These are phyloP conservation scores for Takakia lepidozioides DNA, from an alignment of 225 moss, liverwort and hornwort genomes.

Conservation along the genomic window DNA sequence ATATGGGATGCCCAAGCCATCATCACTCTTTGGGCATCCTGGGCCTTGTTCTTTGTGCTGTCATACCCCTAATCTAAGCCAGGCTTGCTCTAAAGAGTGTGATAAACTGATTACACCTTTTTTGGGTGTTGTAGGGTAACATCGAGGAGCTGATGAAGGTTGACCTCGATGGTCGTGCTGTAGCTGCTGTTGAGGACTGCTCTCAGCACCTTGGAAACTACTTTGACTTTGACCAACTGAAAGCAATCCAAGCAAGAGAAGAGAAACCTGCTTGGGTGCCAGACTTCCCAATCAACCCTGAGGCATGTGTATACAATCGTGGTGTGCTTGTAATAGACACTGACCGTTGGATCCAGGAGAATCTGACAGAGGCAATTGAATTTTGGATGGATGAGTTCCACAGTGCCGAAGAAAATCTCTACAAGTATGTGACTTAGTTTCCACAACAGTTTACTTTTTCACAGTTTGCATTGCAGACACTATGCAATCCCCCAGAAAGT, in stretches of 20 bases:
- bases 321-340: constrained; percentile 75
- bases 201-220: constrained; percentile 67
- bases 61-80: too few species aligned
- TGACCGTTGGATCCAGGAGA: constrained; percentile 60
- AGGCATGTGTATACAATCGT: constrained; percentile 75
- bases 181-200: constrained; percentile 84
- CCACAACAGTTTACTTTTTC: too few species aligned
- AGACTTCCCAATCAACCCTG: constrained; percentile 22
- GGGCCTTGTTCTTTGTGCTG: too few species aligned
- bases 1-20: too few species aligned
- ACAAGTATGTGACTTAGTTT: constrained; percentile 39
- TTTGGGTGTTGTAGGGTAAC: constrained; percentile 61
- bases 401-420: constrained; percentile 33
- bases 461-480: too few species aligned
- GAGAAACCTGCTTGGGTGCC: constrained; percentile 58
- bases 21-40: too few species aligned
- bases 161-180: constrained; percentile 53
- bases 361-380: constrained; percentile 65
- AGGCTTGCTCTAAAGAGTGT: background rate
- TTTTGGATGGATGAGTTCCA: constrained; percentile 90
- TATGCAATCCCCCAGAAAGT: too few species aligned
- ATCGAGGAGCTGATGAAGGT: constrained; percentile 66
- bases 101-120: background rate
- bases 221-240: constrained; percentile 64
- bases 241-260: constrained; percentile 45